These are phyloP conservation scores for Raddia distichophylla DNA, from an alignment of 176 grass and related monocot genomes.

Conservation along the genomic window DNA sequence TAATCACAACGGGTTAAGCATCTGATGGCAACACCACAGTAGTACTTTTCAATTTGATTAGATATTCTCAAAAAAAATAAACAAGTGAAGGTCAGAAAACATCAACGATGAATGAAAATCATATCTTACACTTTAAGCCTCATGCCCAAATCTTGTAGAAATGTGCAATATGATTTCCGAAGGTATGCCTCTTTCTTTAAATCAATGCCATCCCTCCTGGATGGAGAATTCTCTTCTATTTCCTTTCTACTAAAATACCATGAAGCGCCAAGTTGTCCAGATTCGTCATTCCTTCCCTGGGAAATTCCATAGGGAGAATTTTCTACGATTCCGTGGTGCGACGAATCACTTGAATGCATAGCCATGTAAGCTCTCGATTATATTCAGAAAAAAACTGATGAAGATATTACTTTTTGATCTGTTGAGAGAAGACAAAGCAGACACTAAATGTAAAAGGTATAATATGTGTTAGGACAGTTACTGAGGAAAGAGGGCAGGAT, in stretches of 20 bases:
- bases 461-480: slow-evolving; percentile 7
- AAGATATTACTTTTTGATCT: slow-evolving; percentile 25
- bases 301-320: slow-evolving; percentile 45
- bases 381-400: slow-evolving; percentile 26
- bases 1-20: neutral
- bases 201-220: slow-evolving; percentile 84
- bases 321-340: slow-evolving; percentile 57
- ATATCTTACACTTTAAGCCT: slow-evolving; percentile 96
- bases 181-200: slow-evolving; percentile 82
- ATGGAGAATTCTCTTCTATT: slow-evolving; percentile 94
- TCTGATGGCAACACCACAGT: neutral
- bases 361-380: slow-evolving; percentile 41
- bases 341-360: slow-evolving; percentile 56
- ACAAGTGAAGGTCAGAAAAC: neutral
- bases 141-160: slow-evolving; percentile 91
- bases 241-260: slow-evolving; percentile 94
- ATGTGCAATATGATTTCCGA: slow-evolving; percentile 83
- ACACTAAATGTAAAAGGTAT: slow-evolving; percentile 20
- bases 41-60: slow-evolving; percentile 3
- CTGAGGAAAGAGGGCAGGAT: neutral
- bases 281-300: slow-evolving; percentile 46
- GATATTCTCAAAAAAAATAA: neutral
- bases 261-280: slow-evolving; percentile 61
- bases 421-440: slow-evolving; percentile 20
- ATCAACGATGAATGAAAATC: slow-evolving; percentile 10